A percentile compares a stretch with the other conserved stretches of the same genome.
Evolutionary conservation across 2,329 filamentous ascomycete species (phyloP).

Genomic region (Colletotrichum truncatum): DNA sequence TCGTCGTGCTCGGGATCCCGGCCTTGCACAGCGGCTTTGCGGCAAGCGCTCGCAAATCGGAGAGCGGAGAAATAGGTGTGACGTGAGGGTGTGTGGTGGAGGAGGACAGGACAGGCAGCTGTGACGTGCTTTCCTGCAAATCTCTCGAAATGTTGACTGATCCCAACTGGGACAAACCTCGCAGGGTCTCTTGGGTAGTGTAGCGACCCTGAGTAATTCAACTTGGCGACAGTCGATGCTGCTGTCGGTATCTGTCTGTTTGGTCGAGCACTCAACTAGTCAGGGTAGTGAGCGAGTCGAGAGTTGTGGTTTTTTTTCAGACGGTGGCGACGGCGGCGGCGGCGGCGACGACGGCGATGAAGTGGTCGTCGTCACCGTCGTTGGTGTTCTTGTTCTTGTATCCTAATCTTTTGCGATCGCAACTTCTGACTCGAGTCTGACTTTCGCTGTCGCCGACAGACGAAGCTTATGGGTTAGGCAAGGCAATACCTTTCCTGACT

Average conservation of each 20-base stretch:
- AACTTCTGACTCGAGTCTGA: background rate
- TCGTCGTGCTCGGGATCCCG: slow-evolving; percentile 1
- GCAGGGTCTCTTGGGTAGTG: slow-evolving; percentile 15
- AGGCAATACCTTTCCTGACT: no score
- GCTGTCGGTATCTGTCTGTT: background rate
- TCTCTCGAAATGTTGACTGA: slow-evolving; percentile 23
- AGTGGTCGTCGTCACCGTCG: slow-evolving; percentile 3
- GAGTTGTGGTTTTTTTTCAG: no score
- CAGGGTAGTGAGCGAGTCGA: slow-evolving; percentile 13
- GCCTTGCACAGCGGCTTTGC: background rate
- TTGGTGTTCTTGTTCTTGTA: background rate
- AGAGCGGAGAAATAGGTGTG: background rate
- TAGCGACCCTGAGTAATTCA: slow-evolving; percentile 24
- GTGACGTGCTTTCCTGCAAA: slow-evolving; percentile 27
- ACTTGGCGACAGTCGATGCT: background rate
- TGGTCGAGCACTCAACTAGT: background rate
- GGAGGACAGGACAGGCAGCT: background rate
- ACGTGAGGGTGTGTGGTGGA: slow-evolving; percentile 2
- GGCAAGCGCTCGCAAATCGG: slow-evolving; percentile 18
- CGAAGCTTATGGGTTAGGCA: background rate
- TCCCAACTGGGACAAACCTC: slow-evolving; percentile 22
- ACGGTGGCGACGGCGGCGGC: background rate
- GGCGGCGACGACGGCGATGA: background rate
- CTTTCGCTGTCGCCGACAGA: slow-evolving; percentile 1
- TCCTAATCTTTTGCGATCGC: background rate